A percentile compares a stretch with the other conserved stretches of the same genome.
These are phyloP conservation scores for Miamiensis avidus DNA, from an alignment of 169 alveolate species.

Conservation along the genomic window DNA sequence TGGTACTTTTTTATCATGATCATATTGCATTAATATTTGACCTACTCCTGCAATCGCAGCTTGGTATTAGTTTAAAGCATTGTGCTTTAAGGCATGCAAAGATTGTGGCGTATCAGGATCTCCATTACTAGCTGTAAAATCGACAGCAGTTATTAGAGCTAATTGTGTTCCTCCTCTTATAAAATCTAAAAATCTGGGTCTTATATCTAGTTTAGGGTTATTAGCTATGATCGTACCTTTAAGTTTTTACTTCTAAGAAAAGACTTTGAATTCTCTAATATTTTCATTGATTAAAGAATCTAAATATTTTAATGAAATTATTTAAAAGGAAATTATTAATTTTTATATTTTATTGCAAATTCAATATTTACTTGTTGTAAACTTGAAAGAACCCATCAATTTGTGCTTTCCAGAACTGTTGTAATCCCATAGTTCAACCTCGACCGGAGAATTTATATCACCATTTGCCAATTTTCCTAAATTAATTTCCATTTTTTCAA, in stretches of 20 bases:
- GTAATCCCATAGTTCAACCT: slow-evolving; percentile 58
- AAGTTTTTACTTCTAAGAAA: slow-evolving; percentile 12
- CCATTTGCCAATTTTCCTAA: slow-evolving; percentile 29
- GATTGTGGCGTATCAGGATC: too few relatives aligned
- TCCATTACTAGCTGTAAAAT: too few relatives aligned
- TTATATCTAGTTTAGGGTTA: slow-evolving; percentile 13
- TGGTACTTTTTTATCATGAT: slow-evolving; percentile 72
- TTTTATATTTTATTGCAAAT: too few relatives aligned
- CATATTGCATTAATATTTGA: slow-evolving; percentile 65
- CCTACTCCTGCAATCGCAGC: slow-evolving; percentile 65
- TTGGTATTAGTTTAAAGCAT: slow-evolving; percentile 47
- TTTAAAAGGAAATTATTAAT: too few relatives aligned
- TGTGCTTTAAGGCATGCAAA: slow-evolving; percentile 51
- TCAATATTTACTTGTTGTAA: too few relatives aligned
- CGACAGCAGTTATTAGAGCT: slow-evolving; percentile 59
- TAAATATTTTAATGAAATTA: too few relatives aligned
- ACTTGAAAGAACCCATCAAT: slow-evolving; percentile 25
- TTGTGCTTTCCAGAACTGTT: slow-evolving; percentile 27
- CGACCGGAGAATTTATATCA: slow-evolving; percentile 24
- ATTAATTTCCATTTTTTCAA: too few relatives aligned
- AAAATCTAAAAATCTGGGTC: slow-evolving; percentile 72
- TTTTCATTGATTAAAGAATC: too few relatives aligned
- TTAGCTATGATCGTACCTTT: slow-evolving; percentile 9
- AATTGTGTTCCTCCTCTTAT: slow-evolving; percentile 68
- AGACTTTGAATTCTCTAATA: slow-evolving; percentile 16